A percentile compares a stretch with the other conserved stretches of the same genome.
phyloP scores from a whole-genome alignment of 176 grass and related monocot species.

The Tuctoria greenei region DNA sequence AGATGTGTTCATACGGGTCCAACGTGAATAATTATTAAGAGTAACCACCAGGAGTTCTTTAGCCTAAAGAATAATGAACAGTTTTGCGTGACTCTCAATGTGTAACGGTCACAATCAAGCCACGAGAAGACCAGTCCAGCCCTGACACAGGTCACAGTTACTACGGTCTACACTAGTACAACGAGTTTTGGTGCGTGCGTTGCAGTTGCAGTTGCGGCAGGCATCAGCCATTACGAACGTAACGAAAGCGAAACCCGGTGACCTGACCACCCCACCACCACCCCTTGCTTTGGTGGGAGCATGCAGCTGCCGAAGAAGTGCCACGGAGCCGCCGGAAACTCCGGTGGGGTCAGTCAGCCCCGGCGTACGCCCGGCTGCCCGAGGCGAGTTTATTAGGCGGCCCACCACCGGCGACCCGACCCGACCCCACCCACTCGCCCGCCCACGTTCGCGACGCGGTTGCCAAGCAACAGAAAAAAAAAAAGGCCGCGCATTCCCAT shows the following conservation, averaged over 20 bases:
- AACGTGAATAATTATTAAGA: background rate
- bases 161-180: background rate
- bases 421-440: no score
- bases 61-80: background rate
- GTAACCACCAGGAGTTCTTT: background rate
- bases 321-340: background rate
- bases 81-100: background rate
- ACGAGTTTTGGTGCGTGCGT: background rate
- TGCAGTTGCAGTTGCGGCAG: background rate
- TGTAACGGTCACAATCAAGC: background rate
- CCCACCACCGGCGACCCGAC: background rate
- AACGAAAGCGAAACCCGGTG: background rate
- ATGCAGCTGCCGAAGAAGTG: no score
- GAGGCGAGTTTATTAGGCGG: background rate
- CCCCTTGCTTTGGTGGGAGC: background rate
- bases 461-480: background rate
- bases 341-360: background rate
- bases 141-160: background rate
- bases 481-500: background rate
- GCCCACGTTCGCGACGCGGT: slow-evolving; percentile 32
- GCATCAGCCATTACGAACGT: no score
- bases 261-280: background rate
- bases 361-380: background rate
- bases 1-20: background rate
- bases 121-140: background rate